Percentiles rank a stretch among this genome's conserved stretches.
These are phyloP conservation scores for Rhizophlyctis rosea DNA, from an alignment of 192 early-diverging fungal genomes.

Conservation along the genomic window DNA sequence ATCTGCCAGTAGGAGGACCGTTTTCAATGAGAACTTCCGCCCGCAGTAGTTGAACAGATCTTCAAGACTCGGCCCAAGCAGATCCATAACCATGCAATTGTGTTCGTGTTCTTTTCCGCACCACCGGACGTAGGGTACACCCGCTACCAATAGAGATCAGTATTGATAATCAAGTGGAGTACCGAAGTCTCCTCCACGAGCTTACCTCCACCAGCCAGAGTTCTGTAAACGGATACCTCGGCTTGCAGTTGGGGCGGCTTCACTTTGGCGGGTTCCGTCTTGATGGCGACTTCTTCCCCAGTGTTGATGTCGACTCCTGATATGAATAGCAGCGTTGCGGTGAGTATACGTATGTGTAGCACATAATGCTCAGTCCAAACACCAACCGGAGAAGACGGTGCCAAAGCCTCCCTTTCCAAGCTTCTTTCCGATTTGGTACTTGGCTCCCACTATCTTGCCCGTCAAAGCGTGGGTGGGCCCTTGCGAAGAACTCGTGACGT, in stretches of 20 bases:
- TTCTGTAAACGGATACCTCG: slow-evolving; percentile 89
- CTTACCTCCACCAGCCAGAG: slow-evolving; percentile 76
- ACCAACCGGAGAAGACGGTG: too few relatives aligned
- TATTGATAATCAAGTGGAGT: not conserved
- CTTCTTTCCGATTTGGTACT: too few relatives aligned
- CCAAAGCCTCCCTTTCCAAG: too few relatives aligned
- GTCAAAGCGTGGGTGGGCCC: too few relatives aligned
- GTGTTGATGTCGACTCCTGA: slow-evolving; percentile 74
- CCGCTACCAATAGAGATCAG: slow-evolving; percentile 27
- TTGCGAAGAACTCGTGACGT: too few relatives aligned
- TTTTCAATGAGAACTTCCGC: slow-evolving; percentile 85
- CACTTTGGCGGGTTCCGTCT: slow-evolving; percentile 87
- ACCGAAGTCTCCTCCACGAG: not conserved
- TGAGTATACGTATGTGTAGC: not conserved
- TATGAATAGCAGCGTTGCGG: not conserved
- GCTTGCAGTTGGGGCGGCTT: slow-evolving; percentile 94
- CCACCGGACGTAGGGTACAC: slow-evolving; percentile 57
- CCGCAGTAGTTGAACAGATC: slow-evolving; percentile 93
- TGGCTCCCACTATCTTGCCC: too few relatives aligned
- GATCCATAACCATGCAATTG: slow-evolving; percentile 58
- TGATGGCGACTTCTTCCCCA: slow-evolving; percentile 93
- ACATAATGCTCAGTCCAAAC: too few relatives aligned
- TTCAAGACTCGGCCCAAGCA: slow-evolving; percentile 57
- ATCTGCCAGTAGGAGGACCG: slow-evolving; percentile 93
- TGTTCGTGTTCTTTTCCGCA: slow-evolving; percentile 49